Conservation (phyloP, 2,329 filamentous ascomycete genomes). For the Calonectria crousiana region DNA sequence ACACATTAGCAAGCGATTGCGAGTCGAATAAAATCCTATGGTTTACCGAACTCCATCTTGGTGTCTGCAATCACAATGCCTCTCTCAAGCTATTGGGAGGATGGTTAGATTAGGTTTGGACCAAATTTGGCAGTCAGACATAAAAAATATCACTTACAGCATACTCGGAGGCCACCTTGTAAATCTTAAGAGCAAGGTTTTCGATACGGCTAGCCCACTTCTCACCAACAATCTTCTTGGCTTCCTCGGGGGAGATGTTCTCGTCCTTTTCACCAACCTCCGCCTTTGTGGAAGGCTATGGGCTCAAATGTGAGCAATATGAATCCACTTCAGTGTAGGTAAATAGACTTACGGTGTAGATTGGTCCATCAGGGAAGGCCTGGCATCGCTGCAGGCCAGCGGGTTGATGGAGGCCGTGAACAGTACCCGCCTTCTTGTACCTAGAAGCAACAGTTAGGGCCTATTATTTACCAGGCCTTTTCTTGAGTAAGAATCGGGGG, state of each 20-base stretch:
- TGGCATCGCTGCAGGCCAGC: constrained; percentile 78
- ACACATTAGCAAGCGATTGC: background rate
- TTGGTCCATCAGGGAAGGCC: constrained; percentile 72
- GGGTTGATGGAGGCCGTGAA: constrained; percentile 81
- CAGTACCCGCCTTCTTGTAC: constrained; percentile 77
- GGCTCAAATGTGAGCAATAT: constrained; percentile 58
- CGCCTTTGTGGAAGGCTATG: constrained; percentile 88
- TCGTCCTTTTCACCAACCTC: constrained; percentile 82
- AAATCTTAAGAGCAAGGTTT: constrained; percentile 42
- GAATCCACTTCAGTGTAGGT: constrained; percentile 34
- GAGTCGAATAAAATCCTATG: background rate
- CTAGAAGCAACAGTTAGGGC: background rate
- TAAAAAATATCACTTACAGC: constrained; percentile 23
- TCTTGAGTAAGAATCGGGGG: background rate
- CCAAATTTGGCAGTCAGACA: background rate
- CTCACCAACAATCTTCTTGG: constrained; percentile 54
- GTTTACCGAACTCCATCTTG: constrained; percentile 43
- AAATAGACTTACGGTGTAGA: constrained; percentile 68
- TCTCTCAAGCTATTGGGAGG: constrained; percentile 21
- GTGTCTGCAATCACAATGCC: constrained; percentile 42
- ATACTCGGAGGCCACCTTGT: constrained; percentile 40
- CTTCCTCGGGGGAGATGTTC: constrained; percentile 82
- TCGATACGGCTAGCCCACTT: constrained; percentile 46
- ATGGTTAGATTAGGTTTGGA: background rate
- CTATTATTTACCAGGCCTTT: background rate